Evolutionary conservation across 1,139 yeast species (phyloP), one percentile per base, ranked within the genome.

Genomic region (Kodamaea ohmeri): DNA sequence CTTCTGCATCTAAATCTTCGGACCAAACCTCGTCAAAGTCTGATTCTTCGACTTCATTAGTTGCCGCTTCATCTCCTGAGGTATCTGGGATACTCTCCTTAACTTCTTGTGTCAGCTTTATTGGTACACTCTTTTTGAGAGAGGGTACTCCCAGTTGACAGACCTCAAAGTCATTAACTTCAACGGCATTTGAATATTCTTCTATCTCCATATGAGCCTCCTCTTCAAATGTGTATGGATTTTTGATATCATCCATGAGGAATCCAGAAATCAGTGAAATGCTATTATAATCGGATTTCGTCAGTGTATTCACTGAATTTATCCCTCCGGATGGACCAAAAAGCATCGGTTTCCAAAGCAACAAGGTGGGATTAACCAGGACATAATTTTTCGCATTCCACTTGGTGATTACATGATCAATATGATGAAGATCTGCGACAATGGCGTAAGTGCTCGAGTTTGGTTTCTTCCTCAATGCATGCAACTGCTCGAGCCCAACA

Each of bases 301-400:
- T 21, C 15, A 63, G 49, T 1, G 77, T 74, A 4, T 25, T 25
- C 0, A 78, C 78, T 0, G 82, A 76, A 47, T 77, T 77, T 25
- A 84, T 80, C 7, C 94, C 95, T 20, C 92, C 87, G 1, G 90
- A 81, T 0, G 92, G 90, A 0, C 95, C 95, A 53, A 80, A 76
- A n/a, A 85, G 70, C 63, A 84, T 72, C 1, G 92, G 90, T 49
- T 83, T 84, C 96, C 96, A 88, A 13, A 86, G 47, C 12, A 88
- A 61, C 35, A 69, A 67, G 1, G 64, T 61, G 3, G 77, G 73
- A 32, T 80, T 69, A 12, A 88, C 55, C 19, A 57, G 60, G 11
- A 72, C 71, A 46, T 83, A 80, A 1, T 64, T 61, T 47, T 84
- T 86, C 3, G 58, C 40, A 39, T 73, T 71, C 86, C 90, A 82